Evolutionary conservation across 805 yeast genomes (phyloP).

Genomic region (Candida namnaoensis): DNA sequence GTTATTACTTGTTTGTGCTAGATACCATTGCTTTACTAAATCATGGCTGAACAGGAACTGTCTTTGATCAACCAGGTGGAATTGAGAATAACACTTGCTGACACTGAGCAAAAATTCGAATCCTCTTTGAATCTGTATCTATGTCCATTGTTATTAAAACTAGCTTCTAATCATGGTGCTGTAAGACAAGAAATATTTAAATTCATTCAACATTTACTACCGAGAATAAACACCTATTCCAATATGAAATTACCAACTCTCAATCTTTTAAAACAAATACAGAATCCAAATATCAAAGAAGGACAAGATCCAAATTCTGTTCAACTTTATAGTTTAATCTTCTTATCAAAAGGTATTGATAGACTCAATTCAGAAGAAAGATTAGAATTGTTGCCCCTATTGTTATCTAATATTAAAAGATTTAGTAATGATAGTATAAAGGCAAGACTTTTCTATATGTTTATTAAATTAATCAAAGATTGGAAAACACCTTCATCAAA

Average conservation of each 20-base stretch:
- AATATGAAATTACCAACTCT: constrained; percentile 54
- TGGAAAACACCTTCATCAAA: constrained; percentile 46
- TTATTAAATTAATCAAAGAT: constrained; percentile 41
- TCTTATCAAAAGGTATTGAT: constrained; percentile 61
- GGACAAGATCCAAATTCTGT: constrained; percentile 41
- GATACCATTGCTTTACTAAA: background rate
- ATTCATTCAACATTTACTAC: constrained; percentile 57
- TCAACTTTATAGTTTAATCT: constrained; percentile 52
- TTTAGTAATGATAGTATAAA: constrained; percentile 24
- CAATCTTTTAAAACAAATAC: constrained; percentile 56
- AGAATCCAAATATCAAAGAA: constrained; percentile 36
- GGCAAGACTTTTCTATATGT: constrained; percentile 54
- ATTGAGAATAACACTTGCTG: constrained; percentile 70
- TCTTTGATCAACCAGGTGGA: constrained; percentile 71
- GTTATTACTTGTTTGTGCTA: background rate
- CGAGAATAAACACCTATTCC: constrained; percentile 52
- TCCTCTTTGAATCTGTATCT: constrained; percentile 51
- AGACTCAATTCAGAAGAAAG: constrained; percentile 33
- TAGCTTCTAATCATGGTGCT: constrained; percentile 57
- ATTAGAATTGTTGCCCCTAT: constrained; percentile 33
- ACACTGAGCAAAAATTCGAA: constrained; percentile 56
- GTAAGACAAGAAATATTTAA: constrained; percentile 65
- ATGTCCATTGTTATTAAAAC: constrained; percentile 70
- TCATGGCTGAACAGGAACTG: constrained; percentile 36
- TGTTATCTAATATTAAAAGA: constrained; percentile 36